A percentile compares a stretch with the other conserved stretches of the same genome.
Conservation (phyloP, 2,329 filamentous ascomycete species). For the Curvularia verruculosa region DNA sequence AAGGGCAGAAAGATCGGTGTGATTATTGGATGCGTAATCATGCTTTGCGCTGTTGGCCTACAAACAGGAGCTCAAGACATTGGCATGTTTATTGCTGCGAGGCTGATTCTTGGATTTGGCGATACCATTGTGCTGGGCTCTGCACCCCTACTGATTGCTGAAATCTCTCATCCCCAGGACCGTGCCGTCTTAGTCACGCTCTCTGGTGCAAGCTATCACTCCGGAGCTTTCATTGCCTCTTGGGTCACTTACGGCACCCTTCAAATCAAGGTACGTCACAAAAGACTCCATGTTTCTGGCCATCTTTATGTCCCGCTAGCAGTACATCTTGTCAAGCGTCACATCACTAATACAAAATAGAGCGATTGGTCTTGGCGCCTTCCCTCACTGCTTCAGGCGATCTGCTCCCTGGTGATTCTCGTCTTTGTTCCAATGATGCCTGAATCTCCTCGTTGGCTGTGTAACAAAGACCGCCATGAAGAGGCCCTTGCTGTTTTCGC, state of each 20-base stretch:
- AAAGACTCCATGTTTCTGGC: background rate
- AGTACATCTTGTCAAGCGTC: background rate
- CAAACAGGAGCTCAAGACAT: constrained; percentile 35
- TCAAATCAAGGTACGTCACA: constrained; percentile 8
- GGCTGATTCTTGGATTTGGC: constrained; percentile 36
- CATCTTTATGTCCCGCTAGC: background rate
- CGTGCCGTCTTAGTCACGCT: constrained; percentile 39
- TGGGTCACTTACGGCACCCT: constrained; percentile 24
- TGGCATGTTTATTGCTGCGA: constrained; percentile 37
- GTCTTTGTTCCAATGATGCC: constrained; percentile 50
- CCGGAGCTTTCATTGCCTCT: constrained; percentile 49
- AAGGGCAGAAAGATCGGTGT: constrained; percentile 32
- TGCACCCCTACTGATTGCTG: constrained; percentile 49
- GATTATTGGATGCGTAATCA: constrained; percentile 37
- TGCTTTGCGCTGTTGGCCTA: constrained; percentile 36
- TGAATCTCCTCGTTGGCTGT: constrained; percentile 66
- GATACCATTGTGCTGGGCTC: constrained; percentile 34
- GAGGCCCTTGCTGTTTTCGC: constrained; percentile 61
- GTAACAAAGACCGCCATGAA: constrained; percentile 59
- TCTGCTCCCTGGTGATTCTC: constrained; percentile 54
- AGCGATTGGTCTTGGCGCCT: constrained; percentile 59
- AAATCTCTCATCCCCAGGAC: constrained; percentile 51
- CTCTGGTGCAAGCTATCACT: constrained; percentile 44
- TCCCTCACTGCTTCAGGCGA: constrained; percentile 58
- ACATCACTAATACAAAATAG: constrained; percentile 1